Evolutionary conservation across 106 monocot species (phyloP), one percentile per base, ranked within the genome.

Genomic region (Dendrobium catenatum): DNA sequence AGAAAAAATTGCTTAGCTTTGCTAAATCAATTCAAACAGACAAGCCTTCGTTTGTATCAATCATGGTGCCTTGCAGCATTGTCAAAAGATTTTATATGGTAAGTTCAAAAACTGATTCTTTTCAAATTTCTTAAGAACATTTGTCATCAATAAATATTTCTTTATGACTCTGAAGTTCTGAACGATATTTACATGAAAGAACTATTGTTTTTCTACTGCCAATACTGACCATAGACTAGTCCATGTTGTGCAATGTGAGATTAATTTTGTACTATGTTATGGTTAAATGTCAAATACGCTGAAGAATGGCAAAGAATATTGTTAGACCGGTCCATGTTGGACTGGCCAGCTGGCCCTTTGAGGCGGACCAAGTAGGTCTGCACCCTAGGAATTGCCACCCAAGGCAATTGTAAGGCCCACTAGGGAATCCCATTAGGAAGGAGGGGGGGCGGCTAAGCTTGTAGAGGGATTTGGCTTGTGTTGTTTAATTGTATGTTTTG

Each of bases 1-100:
- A 76, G 29, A 79, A 70, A 9, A 66, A 20, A 20, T 59, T 74
- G 8, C 13, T 56, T 33, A 59, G 54, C 26, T 73, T 86, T 72
- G 68, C 79, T 55, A 66, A 64, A 19, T 33, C 68, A 76, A 64
- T 82, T 80, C 16, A 77, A 13, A 73, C 82, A 49, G 26, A 54
- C 4, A 79, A 80, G 73, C 86, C 86, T 4, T 86, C 37, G 44
- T 86, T 86, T 78, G 56, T 79, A 31, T 82, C 54, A 49, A 4
- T 79, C 73, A 41, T 86, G 75, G 49, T 27, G 9, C 37, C 48
- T 15, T 59, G 67, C 72, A 55, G 54, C 78, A 42, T 82, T 48
- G 4, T 16, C n/a, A 76, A 55, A 29, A 70, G 73, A 70, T 81
- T 16, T 46, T 78, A 43, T 46, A 5, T 85, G 76, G 85, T 85